Base-by-base conservation (phyloP, 2,329 filamentous ascomycete genomes). In the Talaromyces piceae region DNA sequence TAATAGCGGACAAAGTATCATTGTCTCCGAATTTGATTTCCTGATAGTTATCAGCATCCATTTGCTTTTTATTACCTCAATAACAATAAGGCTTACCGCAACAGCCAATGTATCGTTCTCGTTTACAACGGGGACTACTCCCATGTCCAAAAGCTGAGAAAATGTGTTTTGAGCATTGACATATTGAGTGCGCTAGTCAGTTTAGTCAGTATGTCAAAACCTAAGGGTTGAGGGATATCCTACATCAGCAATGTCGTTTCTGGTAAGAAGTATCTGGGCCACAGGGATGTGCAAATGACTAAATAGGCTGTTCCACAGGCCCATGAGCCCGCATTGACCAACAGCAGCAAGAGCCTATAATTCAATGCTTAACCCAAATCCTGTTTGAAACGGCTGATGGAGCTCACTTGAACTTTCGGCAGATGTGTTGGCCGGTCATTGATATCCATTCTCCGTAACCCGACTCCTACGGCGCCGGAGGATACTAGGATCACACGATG, bases 1-100 rank as follows among this genome's bases (percentile, higher is more conserved):
- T 95, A 60, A 98, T 96, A 52, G 93, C 93, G 11, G 90, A 95
- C 44, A 98, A 77, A 1, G 93, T 98, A 69, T 98, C 93, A 62
- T 98, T 98, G 76, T 98, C 93, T 59, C 93, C 93, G 65, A 98
- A 98, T 76, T 97, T 97, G 73, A 98, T 98, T 78, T 98, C 93
- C 65, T 74, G 50, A 11, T 33, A 20, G 25, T 52, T 47, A 51
- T 55, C 11, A 49, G 30, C 8, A 43, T 20, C 51, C 22, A 22
- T 25, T 26, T 18, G n/a, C n/a, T 13, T 22, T 16, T 20, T 9
- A 26, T 5, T 30, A 12, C 18, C n/a, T 43, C 3, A 30, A 3
- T 13, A 28, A 20, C n/a, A 28, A 12, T 18, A 41, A 22, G 49
- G 12, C 44, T 20, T 70, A 77, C 74, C 41, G 91, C 88, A 58